These are phyloP conservation scores for Yamadazyma nakazawae DNA, from an alignment of 805 yeast species.

Conservation along the genomic window DNA sequence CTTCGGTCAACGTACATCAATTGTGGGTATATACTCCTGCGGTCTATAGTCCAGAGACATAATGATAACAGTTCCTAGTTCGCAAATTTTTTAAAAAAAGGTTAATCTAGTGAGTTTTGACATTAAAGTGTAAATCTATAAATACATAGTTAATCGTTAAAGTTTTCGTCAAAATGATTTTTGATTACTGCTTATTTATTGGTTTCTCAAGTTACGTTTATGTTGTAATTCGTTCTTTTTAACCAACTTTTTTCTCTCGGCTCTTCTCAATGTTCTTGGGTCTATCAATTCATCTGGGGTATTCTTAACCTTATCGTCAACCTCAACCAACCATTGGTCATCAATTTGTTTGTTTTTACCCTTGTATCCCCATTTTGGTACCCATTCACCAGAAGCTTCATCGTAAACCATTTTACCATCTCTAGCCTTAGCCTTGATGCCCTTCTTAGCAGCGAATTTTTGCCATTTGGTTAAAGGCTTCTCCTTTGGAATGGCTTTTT, in stretches of 20 bases:
- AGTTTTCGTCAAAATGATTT: neutral
- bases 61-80: neutral
- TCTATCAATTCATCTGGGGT: conserved; percentile 64
- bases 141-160: conserved; percentile 5
- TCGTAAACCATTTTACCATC: conserved; percentile 87
- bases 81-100: conserved; percentile 1
- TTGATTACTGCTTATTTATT: neutral
- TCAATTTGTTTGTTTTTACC: conserved; percentile 88
- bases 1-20: conserved; percentile 48
- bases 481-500: conserved; percentile 89
- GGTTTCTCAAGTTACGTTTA: conserved; percentile 63
- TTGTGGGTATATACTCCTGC: conserved; percentile 53
- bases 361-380: conserved; percentile 96
- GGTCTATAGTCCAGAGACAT: conserved; percentile 8
- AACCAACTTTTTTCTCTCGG: conserved; percentile 77
- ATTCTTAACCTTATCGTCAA: conserved; percentile 65
- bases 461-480: conserved; percentile 97
- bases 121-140: conserved; percentile 1
- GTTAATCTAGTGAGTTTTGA: no score
- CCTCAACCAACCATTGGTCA: conserved; percentile 93
- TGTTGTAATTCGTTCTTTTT: conserved; percentile 85
- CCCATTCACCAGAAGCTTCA: conserved; percentile 92
- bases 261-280: conserved; percentile 79
- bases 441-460: conserved; percentile 91
- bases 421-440: conserved; percentile 85